Evolutionary conservation across 345 rosid genomes (phyloP), one percentile per base, ranked within the genome.

Genomic region (Brassica carinata): DNA sequence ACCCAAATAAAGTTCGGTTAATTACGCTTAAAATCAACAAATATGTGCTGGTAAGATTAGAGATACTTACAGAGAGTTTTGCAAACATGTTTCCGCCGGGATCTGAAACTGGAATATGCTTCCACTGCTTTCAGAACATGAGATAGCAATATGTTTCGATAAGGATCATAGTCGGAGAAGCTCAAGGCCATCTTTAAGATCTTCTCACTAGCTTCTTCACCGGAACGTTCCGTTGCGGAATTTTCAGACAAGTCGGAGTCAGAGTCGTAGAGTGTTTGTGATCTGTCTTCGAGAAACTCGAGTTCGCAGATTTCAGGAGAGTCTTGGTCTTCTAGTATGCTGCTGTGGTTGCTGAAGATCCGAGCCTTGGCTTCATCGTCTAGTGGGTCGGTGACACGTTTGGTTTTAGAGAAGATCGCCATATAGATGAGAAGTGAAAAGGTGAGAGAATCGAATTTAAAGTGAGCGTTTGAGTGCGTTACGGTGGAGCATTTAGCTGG

Each of bases 291-390:
- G 2, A 8, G 48, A 18, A 92, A 92, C 18, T 86, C 85, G 81
- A 94, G 99, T 15, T 88, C 89, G 9, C 87, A 89, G 5, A 92
- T 87, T 79, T 86, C 87, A 9, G 97, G 91, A 15, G 89, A 87
- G 23, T 88, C 90, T 64, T 70, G 87, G 29, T 89, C 85, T 62
- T 89, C 85, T 62, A 87, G 87, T 15, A 84, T 91, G 87, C 87
- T 79, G 13, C 88, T 77, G 7, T 89, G 89, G 77, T 89, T 86
- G 83, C 89, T 82, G 36, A 88, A 71, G 83, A 95, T 86, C 64
- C 90, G 86, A 51, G 94, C 95, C 78, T 68, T 89, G 19, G 90
- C 95, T n/a, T 81, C 79, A 19, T 86, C 91, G 69, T 83, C 86
- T 6, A 92, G 88, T 62, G 90, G 88, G 36, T 80, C 87, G 7